Evolutionary conservation across 1,139 yeast species (phyloP).

Genomic region (Casaregolazyma suthepensis): DNA sequence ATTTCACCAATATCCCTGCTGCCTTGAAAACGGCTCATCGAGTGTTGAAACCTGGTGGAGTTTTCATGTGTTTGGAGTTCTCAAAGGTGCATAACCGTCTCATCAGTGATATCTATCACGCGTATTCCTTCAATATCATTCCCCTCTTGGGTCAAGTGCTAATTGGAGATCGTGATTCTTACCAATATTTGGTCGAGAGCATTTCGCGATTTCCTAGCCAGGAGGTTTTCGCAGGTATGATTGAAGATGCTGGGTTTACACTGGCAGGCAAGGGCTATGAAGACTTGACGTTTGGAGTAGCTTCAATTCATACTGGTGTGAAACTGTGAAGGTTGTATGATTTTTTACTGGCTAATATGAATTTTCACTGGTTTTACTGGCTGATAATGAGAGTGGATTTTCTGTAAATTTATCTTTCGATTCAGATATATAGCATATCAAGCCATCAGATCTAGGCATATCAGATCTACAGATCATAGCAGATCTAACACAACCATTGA

Average conservation of each 20-base stretch:
- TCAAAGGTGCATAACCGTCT: conserved; percentile 81
- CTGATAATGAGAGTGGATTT: no score
- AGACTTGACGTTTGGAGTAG: conserved; percentile 92
- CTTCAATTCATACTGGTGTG: conserved; percentile 93
- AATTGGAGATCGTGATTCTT: conserved; percentile 92
- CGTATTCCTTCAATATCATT: conserved; percentile 79
- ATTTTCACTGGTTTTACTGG: no score
- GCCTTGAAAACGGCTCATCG: conserved; percentile 93
- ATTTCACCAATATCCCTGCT: conserved; percentile 89
- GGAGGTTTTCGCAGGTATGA: conserved; percentile 86
- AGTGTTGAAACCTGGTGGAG: conserved; percentile 96
- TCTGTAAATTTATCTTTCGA: no score
- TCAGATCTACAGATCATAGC: not conserved
- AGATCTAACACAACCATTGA: not conserved
- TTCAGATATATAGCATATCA: no score
- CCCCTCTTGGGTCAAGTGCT: conserved; percentile 95
- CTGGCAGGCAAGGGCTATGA: conserved; percentile 89
- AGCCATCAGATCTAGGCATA: not conserved
- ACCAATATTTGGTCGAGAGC: conserved; percentile 92
- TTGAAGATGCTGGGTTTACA: conserved; percentile 89
- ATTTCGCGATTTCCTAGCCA: conserved; percentile 88
- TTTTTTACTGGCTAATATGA: no score
- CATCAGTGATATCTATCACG: conserved; percentile 70
- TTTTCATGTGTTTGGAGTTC: conserved; percentile 93
- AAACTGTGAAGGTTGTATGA: conserved; percentile 47